These are phyloP conservation scores for Primulina tabacum DNA, from an alignment of 257 asterid genomes.

Conservation along the genomic window DNA sequence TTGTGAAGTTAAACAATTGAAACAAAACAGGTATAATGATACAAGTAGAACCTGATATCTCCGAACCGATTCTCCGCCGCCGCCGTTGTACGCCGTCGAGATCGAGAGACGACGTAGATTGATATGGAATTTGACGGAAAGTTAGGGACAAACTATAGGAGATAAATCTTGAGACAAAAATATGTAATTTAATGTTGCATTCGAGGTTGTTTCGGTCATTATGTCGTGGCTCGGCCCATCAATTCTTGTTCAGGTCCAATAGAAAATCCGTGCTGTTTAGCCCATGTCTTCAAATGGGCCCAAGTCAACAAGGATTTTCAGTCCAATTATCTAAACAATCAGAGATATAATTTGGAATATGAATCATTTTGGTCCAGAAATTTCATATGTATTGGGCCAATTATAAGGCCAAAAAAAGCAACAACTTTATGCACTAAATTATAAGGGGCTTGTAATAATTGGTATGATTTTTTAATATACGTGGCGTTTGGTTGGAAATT, in stretches of 20 bases:
- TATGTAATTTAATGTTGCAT: not conserved
- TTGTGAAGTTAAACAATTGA: not conserved
- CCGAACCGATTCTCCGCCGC: constrained; percentile 31
- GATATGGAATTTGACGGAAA: constrained; percentile 17
- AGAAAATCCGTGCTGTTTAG: not conserved
- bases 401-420: too few species aligned
- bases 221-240: not conserved
- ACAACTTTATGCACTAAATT: too few species aligned
- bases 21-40: not conserved
- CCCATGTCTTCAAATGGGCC: not conserved
- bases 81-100: constrained; percentile 27
- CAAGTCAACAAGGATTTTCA: too few species aligned
- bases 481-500: too few species aligned
- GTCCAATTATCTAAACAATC: too few species aligned
- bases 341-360: too few species aligned
- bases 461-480: too few species aligned
- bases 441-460: too few species aligned
- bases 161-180: constrained; percentile 19
- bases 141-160: constrained; percentile 27
- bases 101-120: constrained; percentile 18
- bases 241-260: not conserved
- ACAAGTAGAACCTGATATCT: constrained; percentile 26
- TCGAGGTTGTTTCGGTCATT: constrained; percentile 3
- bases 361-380: too few species aligned
- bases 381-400: too few species aligned